phyloP scores from a whole-genome alignment of 1,284 basidiomycete genomes.

The Bjerkandera adusta region DNA sequence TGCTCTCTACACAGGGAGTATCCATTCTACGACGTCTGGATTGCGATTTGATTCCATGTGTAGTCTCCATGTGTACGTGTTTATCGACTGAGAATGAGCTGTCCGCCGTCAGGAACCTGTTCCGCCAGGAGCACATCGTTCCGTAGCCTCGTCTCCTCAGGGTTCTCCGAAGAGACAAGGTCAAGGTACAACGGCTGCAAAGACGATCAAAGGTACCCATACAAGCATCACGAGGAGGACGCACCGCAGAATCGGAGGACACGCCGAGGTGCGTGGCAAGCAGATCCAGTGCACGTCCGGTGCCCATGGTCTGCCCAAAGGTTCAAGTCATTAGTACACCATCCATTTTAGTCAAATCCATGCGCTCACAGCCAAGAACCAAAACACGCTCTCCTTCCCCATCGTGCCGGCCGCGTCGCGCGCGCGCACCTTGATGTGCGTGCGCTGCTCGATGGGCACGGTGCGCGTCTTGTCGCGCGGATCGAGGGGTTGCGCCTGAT shows the following conservation, averaged over 20 bases:
- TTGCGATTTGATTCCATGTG: not conserved
- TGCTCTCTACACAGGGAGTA: too few species aligned
- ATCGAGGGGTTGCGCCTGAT: slow-evolving; percentile 61
- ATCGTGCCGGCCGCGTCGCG: slow-evolving; percentile 26
- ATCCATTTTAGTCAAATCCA: too few species aligned
- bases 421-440: slow-evolving; percentile 50
- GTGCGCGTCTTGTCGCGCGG: slow-evolving; percentile 45
- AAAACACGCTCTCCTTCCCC: slow-evolving; percentile 51
- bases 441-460: slow-evolving; percentile 49
- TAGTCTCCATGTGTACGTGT: too few species aligned
- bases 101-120: slow-evolving; percentile 19
- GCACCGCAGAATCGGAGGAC: slow-evolving; percentile 21
- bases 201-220: not conserved
- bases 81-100: slow-evolving; percentile 14
- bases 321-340: too few species aligned
- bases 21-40: not conserved
- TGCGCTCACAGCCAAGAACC: too few species aligned
- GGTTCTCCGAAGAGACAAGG: slow-evolving; percentile 10
- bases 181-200: slow-evolving; percentile 23
- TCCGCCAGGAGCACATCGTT: slow-evolving; percentile 14
- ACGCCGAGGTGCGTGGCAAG: slow-evolving; percentile 31
- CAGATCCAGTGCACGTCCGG: slow-evolving; percentile 37
- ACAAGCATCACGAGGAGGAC: not conserved
- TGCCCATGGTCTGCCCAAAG: slow-evolving; percentile 31
- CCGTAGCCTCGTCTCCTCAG: slow-evolving; percentile 1